Conservation (phyloP, 2,329 filamentous ascomycete species). For the Nemania sp. region DNA sequence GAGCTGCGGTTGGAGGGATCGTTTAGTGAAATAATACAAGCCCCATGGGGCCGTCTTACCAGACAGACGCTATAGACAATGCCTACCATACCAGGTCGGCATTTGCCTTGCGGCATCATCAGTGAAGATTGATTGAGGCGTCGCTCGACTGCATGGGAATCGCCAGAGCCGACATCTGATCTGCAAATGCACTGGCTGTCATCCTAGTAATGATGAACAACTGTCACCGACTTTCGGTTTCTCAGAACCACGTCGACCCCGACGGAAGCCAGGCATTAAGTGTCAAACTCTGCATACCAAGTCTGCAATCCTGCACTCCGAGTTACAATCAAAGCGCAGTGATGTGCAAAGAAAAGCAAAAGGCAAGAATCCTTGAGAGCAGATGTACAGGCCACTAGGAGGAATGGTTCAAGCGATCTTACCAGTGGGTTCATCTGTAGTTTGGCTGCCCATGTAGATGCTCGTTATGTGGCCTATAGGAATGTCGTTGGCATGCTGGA, state of each 20-base stretch:
- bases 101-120: conserved; percentile 14
- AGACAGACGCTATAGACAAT: conserved; percentile 1
- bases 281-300: conserved; percentile 9
- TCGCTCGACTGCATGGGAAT: conserved; percentile 4
- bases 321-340: not conserved
- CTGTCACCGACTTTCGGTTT: not conserved
- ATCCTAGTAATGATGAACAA: not conserved
- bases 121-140: conserved; percentile 7
- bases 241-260: not conserved
- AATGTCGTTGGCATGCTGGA: conserved; percentile 8
- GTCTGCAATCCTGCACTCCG: not conserved
- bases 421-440: not conserved
- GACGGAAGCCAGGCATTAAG: not conserved
- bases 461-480: not conserved
- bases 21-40: not conserved
- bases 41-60: not conserved
- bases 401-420: conserved; percentile 10
- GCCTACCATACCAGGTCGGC: conserved; percentile 4
- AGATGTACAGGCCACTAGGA: not conserved
- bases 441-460: no score
- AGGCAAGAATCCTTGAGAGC: not conserved
- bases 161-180: not conserved
- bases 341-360: not conserved
- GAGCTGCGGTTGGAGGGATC: not conserved
- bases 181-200: not conserved